A percentile compares a stretch with the other conserved stretches of the same genome.
Conservation (phyloP, 768 basidiomycete species). For the Podaxis mareebaensis region DNA sequence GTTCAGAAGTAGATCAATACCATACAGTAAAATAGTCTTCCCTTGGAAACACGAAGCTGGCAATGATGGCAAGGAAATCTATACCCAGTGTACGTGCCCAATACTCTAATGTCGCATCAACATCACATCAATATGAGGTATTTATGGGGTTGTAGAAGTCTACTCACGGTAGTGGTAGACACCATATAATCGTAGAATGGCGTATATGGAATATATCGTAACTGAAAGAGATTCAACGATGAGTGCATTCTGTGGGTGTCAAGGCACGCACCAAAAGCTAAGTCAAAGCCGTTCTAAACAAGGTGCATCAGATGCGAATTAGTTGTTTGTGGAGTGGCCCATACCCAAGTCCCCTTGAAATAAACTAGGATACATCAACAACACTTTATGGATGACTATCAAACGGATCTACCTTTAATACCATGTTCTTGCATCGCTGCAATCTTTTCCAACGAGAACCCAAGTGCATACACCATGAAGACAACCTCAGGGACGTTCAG, state of each 20-base stretch:
- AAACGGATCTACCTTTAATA: conserved; percentile 61
- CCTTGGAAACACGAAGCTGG: conserved; percentile 90
- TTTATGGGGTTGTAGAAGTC: background rate
- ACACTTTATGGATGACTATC: background rate
- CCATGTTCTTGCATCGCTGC: conserved; percentile 97
- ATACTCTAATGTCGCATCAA: conserved; percentile 35
- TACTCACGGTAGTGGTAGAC: conserved; percentile 62
- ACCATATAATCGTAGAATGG: conserved; percentile 76
- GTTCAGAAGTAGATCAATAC: background rate
- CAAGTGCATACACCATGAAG: conserved; percentile 80
- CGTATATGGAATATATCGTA: conserved; percentile 77
- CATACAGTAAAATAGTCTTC: conserved; percentile 23
- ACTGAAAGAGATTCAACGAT: conserved; percentile 41
- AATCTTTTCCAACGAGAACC: conserved; percentile 89
- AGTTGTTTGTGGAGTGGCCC: conserved; percentile 17
- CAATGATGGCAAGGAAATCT: conserved; percentile 86
- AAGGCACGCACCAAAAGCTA: conserved; percentile 71
- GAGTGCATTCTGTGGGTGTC: background rate
- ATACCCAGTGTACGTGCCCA: conserved; percentile 75
- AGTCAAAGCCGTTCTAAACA: conserved; percentile 84
- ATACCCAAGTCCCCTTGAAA: conserved; percentile 83
- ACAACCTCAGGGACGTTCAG: conserved; percentile 67
- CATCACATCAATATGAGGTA: background rate
- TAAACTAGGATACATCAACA: conserved; percentile 50
- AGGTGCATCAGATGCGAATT: conserved; percentile 13